These are phyloP conservation scores for Penicillium pancosmium DNA, from an alignment of 495 filamentous ascomycete genomes.

Conservation along the genomic window DNA sequence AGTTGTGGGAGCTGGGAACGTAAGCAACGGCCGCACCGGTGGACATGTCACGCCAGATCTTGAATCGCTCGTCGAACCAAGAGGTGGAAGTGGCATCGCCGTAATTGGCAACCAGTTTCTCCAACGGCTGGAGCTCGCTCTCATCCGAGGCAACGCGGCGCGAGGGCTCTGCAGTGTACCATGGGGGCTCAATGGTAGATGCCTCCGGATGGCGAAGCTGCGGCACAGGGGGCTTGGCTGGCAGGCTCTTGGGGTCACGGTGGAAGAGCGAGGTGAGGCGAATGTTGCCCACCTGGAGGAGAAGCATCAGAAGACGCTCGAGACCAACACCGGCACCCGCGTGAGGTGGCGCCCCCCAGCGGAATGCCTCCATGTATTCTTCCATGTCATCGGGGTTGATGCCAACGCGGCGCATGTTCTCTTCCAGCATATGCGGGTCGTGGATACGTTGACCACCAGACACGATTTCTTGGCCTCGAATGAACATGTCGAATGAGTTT, in stretches of 20 bases:
- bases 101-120: constrained; percentile 85
- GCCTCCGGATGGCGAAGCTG: constrained; percentile 76
- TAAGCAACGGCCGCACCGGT: constrained; percentile 83
- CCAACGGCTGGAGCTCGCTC: constrained; percentile 67
- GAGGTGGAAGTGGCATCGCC: constrained; percentile 87
- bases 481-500: constrained; percentile 95
- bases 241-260: constrained; percentile 80
- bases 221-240: constrained; percentile 54
- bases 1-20: constrained; percentile 69
- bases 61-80: constrained; percentile 81
- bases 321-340: constrained; percentile 89
- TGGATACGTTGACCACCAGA: constrained; percentile 93
- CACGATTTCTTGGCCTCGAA: constrained; percentile 91
- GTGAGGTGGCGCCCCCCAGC: constrained; percentile 86
- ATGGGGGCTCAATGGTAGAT: constrained; percentile 68
- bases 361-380: constrained; percentile 87
- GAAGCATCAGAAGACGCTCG: constrained; percentile 82
- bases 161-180: constrained; percentile 47
- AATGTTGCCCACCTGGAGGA: constrained; percentile 85
- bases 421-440: constrained; percentile 69
- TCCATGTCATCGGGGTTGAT: constrained; percentile 77
- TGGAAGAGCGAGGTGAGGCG: constrained; percentile 82
- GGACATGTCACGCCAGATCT: constrained; percentile 74
- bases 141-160: constrained; percentile 40
- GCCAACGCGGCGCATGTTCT: constrained; percentile 74